Evolutionary conservation across 768 basidiomycete genomes (phyloP).

Genomic region (Amanita rimosa): DNA sequence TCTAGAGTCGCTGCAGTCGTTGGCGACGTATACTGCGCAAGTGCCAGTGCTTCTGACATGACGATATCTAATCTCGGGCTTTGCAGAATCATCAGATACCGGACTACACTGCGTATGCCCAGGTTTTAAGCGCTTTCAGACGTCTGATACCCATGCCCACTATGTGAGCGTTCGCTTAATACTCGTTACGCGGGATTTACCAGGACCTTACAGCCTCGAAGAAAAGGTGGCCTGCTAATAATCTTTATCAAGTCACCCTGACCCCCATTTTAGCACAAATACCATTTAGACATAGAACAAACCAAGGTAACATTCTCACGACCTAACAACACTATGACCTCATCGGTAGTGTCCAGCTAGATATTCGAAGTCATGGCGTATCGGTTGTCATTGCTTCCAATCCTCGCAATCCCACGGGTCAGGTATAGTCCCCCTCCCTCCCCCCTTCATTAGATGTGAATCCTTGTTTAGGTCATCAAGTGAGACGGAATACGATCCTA

Average conservation of each 20-base stretch:
- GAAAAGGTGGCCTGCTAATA: constrained; percentile 15
- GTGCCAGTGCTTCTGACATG: constrained; percentile 11
- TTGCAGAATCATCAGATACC: constrained; percentile 78
- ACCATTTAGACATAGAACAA: constrained; percentile 69
- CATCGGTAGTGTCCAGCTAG: constrained; percentile 42
- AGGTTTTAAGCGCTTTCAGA: constrained; percentile 77
- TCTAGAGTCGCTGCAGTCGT: constrained; percentile 89
- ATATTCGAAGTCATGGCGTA: constrained; percentile 75
- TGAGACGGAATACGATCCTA: constrained; percentile 10
- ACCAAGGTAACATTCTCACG: constrained; percentile 39
- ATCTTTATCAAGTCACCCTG: not conserved
- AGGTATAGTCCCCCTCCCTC: constrained; percentile 30
- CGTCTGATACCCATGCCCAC: constrained; percentile 87
- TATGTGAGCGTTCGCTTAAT: constrained; percentile 36
- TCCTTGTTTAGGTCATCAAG: constrained; percentile 36
- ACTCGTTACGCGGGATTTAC: not conserved
- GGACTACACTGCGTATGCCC: constrained; percentile 86
- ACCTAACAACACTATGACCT: not conserved
- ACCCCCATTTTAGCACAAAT: constrained; percentile 35
- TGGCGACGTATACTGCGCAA: constrained; percentile 76
- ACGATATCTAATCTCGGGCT: constrained; percentile 2
- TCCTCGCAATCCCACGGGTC: constrained; percentile 97
- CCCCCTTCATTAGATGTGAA: not conserved
- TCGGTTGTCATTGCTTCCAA: constrained; percentile 84
- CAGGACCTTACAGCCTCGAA: constrained; percentile 26